Conservation (phyloP, 2,329 filamentous ascomycete genomes). For the Tolypocladium paradoxum region DNA sequence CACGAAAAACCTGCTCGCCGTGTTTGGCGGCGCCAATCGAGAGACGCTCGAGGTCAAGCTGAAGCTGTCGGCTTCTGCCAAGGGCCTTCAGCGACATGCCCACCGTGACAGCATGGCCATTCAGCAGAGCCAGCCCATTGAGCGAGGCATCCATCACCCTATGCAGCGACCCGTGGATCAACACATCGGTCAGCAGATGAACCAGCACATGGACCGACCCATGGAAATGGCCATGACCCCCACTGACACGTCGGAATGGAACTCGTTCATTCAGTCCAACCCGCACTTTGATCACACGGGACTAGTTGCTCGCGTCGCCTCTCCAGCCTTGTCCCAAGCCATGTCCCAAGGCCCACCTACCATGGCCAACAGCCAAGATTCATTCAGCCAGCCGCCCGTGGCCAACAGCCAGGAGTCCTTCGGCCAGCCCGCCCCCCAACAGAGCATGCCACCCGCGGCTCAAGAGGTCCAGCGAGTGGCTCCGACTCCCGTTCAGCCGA, state of each 20-base stretch:
- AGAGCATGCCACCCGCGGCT: slow-evolving; percentile 1
- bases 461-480: slow-evolving; percentile 24
- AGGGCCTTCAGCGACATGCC: slow-evolving; percentile 26
- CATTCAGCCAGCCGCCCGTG: background rate
- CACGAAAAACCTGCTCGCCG: slow-evolving; percentile 70
- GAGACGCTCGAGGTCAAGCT: slow-evolving; percentile 92
- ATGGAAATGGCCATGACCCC: slow-evolving; percentile 31
- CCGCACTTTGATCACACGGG: slow-evolving; percentile 34
- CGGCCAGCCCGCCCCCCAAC: slow-evolving; percentile 8
- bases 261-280: slow-evolving; percentile 63
- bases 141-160: slow-evolving; percentile 2
- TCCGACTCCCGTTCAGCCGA: slow-evolving; percentile 19
- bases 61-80: slow-evolving; percentile 69
- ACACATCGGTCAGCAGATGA: slow-evolving; percentile 9
- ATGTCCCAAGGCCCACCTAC: slow-evolving; percentile 14
- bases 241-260: slow-evolving; percentile 66
- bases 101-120: slow-evolving; percentile 13
- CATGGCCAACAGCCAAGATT: background rate
- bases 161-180: slow-evolving; percentile 9
- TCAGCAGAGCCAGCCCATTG: slow-evolving; percentile 4
- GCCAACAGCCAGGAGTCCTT: slow-evolving; percentile 16
- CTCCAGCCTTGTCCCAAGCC: slow-evolving; percentile 24
- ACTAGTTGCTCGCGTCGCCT: slow-evolving; percentile 22
- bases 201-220: slow-evolving; percentile 8
- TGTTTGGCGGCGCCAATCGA: slow-evolving; percentile 72